These are phyloP conservation scores for Verbena officinalis DNA, from an alignment of 257 asterid genomes.

Conservation along the genomic window DNA sequence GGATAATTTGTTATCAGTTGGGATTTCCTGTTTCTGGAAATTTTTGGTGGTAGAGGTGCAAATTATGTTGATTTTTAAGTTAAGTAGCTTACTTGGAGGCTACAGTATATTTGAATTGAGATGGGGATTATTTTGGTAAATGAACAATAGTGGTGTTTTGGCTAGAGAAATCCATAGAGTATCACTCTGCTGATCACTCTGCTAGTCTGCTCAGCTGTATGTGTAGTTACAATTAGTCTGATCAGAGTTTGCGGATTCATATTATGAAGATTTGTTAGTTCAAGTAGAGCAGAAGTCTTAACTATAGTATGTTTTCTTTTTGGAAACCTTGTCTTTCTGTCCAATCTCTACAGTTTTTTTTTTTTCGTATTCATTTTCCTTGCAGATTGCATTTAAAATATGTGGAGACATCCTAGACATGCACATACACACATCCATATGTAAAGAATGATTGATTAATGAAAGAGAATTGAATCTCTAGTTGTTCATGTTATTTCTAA, in stretches of 20 bases:
- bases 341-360: background rate
- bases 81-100: background rate
- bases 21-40: background rate
- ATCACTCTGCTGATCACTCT: background rate
- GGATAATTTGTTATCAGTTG: background rate
- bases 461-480: background rate
- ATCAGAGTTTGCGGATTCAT: background rate
- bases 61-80: background rate
- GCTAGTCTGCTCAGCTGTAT: background rate
- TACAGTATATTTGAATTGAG: slow-evolving; percentile 8
- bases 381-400: slow-evolving; percentile 5
- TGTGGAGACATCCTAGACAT: background rate
- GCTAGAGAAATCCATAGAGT: background rate
- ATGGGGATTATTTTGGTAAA: slow-evolving; percentile 1
- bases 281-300: background rate
- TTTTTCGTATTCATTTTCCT: background rate
- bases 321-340: background rate
- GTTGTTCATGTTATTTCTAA: background rate
- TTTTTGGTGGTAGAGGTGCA: slow-evolving; percentile 3
- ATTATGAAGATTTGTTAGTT: background rate
- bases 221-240: background rate
- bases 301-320: background rate
- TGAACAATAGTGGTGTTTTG: background rate
- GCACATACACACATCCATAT: background rate
- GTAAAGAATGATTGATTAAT: slow-evolving; percentile 7